Evolutionary conservation across 257 asterid genomes (phyloP).

Genomic region (Leonotis leonurus): DNA sequence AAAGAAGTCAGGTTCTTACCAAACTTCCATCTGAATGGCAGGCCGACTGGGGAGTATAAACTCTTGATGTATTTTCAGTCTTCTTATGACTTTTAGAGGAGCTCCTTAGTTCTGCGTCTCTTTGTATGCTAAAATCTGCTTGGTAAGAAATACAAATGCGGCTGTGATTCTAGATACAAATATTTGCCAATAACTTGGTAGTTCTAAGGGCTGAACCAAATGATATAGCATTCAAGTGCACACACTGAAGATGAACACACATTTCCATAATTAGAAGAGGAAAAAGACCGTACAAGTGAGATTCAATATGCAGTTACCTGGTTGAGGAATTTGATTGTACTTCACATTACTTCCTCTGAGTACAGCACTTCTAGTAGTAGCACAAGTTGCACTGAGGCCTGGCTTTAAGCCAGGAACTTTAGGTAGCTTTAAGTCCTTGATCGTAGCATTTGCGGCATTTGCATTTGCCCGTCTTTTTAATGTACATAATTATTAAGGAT

Average conservation of each 20-base stretch:
- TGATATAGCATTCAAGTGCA: constrained; percentile 2
- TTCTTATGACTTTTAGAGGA: constrained; percentile 34
- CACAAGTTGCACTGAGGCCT: constrained; percentile 31
- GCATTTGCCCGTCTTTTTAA: constrained; percentile 65
- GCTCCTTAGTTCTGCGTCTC: constrained; percentile 37
- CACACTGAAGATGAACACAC: not conserved
- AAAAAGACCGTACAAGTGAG: not conserved
- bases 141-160: constrained; percentile 6
- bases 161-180: not conserved
- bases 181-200: constrained; percentile 10
- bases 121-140: constrained; percentile 43
- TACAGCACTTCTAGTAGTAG: constrained; percentile 31
- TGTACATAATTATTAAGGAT: constrained; percentile 55
- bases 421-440: constrained; percentile 52
- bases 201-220: not conserved
- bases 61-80: constrained; percentile 30
- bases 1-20: constrained; percentile 39
- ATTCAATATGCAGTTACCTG: constrained; percentile 38
- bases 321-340: constrained; percentile 46
- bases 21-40: constrained; percentile 30
- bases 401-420: constrained; percentile 53
- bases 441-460: constrained; percentile 40
- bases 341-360: constrained; percentile 33
- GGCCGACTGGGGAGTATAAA: constrained; percentile 29
- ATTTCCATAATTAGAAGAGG: not conserved